Evolutionary conservation across 2,329 filamentous ascomycete species (phyloP).

Genomic region (Elsinoe batatas): DNA sequence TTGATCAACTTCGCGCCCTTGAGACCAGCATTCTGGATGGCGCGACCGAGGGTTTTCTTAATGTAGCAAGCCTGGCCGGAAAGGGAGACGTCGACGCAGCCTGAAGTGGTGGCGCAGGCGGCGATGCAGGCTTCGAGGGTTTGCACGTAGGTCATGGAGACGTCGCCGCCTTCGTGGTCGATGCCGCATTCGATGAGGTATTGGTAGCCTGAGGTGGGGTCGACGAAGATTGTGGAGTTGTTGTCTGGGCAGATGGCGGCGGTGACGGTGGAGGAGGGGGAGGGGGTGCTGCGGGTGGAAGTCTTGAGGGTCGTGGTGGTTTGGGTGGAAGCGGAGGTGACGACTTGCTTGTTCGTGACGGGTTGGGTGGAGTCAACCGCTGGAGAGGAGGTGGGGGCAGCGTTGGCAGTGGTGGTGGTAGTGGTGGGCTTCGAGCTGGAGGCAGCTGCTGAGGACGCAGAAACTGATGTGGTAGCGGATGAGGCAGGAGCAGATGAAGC

Average conservation of each 20-base stretch:
- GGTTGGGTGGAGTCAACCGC: neutral
- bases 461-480: neutral
- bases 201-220: slow-evolving; percentile 16
- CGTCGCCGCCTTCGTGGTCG: slow-evolving; percentile 25
- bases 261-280: slow-evolving; percentile 13
- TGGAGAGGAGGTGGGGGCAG: slow-evolving; percentile 6
- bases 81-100: slow-evolving; percentile 26
- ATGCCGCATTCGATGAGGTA: slow-evolving; percentile 25
- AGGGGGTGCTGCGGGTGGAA: slow-evolving; percentile 6
- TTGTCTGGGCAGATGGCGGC: slow-evolving; percentile 17
- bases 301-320: slow-evolving; percentile 2
- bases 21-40: slow-evolving; percentile 18
- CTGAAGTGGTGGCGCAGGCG: slow-evolving; percentile 22
- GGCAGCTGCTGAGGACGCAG: neutral
- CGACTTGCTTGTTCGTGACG: slow-evolving; percentile 1
- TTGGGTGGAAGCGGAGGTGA: neutral
- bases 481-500: slow-evolving; percentile 3
- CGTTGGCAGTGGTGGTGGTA: neutral
- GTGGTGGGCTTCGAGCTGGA: neutral
- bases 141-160: slow-evolving; percentile 18
- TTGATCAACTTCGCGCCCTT: slow-evolving; percentile 23
- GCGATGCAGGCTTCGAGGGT: slow-evolving; percentile 24
- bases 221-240: slow-evolving; percentile 18
- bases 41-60: slow-evolving; percentile 22
- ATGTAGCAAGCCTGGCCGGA: slow-evolving; percentile 26